phyloP scores from a whole-genome alignment of 345 rosid species.

The Eucalyptus curtisii region DNA sequence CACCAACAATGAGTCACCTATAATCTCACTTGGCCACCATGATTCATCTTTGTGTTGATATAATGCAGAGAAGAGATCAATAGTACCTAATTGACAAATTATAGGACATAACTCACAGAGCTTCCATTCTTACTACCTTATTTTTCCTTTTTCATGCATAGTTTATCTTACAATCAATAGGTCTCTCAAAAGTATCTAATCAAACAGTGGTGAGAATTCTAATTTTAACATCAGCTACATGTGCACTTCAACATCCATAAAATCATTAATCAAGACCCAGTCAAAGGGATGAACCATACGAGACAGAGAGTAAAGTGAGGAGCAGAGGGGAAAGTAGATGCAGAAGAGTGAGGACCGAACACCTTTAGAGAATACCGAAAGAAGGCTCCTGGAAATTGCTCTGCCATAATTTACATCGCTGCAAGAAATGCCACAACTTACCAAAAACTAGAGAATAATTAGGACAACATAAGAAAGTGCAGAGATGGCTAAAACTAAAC shows the following conservation, averaged over 20 bases:
- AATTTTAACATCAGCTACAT: background rate
- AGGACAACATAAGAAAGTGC: background rate
- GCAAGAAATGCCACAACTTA: constrained; percentile 97
- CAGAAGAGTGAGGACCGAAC: background rate
- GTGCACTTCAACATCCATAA: background rate
- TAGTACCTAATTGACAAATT: background rate
- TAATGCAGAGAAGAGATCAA: background rate
- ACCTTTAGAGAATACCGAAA: constrained; percentile 83
- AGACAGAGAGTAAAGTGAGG: background rate
- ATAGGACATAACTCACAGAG: no score
- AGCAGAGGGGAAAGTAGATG: background rate
- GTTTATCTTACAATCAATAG: background rate
- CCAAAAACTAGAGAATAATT: background rate
- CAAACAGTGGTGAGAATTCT: background rate
- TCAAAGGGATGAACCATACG: background rate
- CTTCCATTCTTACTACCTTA: background rate
- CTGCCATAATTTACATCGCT: constrained; percentile 94
- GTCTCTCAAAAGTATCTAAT: background rate
- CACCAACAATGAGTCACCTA: background rate
- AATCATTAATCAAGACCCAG: background rate
- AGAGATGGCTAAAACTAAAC: background rate
- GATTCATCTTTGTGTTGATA: background rate
- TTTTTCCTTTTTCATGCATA: background rate
- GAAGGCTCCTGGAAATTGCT: constrained; percentile 94
- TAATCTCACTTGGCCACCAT: background rate